Evolutionary conservation across 352 stramenopile genomes (phyloP).

Genomic region (Aphanomyces astaci): DNA sequence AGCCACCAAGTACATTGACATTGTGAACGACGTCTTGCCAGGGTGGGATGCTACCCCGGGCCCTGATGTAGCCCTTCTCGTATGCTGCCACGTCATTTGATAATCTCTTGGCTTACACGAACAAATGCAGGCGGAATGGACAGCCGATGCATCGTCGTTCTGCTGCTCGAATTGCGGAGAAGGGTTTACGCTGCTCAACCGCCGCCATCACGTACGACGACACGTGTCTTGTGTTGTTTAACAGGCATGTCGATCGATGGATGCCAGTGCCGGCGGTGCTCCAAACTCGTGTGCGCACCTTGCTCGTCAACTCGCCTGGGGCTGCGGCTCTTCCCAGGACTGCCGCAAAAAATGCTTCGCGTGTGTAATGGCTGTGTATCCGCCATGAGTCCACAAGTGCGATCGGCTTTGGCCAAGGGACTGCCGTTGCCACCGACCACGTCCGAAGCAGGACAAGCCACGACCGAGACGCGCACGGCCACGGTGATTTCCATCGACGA

Average conservation of each 20-base stretch:
- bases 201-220: conserved; percentile 61
- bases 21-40: conserved; percentile 47
- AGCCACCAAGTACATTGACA: conserved; percentile 33
- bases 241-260: no score
- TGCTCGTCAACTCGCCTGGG: conserved; percentile 45
- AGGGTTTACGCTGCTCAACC: conserved; percentile 62
- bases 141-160: conserved; percentile 47
- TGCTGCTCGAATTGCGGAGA: conserved; percentile 50
- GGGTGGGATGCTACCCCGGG: conserved; percentile 43
- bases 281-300: conserved; percentile 54
- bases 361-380: conserved; percentile 42
- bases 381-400: conserved; percentile 25
- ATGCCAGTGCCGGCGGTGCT: conserved; percentile 48
- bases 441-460: neutral
- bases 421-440: neutral
- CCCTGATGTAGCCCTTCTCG: conserved; percentile 50
- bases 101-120: neutral
- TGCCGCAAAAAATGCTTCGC: conserved; percentile 35
- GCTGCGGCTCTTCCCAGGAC: conserved; percentile 45
- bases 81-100: conserved; percentile 20
- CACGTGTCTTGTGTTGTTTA: no score
- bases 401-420: neutral
- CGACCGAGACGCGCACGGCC: neutral
- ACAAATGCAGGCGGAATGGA: conserved; percentile 59
- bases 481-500: neutral